A percentile compares a stretch with the other conserved stretches of the same genome.
These are phyloP conservation scores for Earliella scabrosa DNA, from an alignment of 1,284 basidiomycete genomes.

Conservation along the genomic window DNA sequence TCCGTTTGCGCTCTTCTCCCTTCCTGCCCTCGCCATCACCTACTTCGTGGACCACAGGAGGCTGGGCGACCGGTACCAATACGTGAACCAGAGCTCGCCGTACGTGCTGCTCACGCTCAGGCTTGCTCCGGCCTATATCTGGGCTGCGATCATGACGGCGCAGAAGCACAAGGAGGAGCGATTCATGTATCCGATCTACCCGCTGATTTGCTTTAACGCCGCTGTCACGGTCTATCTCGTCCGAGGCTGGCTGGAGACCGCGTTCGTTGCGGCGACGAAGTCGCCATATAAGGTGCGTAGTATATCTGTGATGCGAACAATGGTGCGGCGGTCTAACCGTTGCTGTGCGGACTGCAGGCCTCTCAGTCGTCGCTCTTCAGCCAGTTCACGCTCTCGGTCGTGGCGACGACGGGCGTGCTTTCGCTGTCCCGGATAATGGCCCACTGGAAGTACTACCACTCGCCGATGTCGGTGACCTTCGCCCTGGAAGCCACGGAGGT, in stretches of 20 bases:
- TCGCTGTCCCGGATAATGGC: conserved; percentile 84
- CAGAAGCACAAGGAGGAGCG: conserved; percentile 98
- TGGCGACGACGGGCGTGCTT: conserved; percentile 67
- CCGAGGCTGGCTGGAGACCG: conserved; percentile 85
- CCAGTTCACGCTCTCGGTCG: conserved; percentile 71
- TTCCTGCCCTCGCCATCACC: conserved; percentile 84
- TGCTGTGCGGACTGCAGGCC: conserved; percentile 54
- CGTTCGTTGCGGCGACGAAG: conserved; percentile 73
- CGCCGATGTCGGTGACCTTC: conserved; percentile 79
- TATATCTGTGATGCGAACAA: background rate
- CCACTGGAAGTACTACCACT: conserved; percentile 88
- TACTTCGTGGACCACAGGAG: conserved; percentile 78
- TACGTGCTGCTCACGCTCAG: conserved; percentile 79
- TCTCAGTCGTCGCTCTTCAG: conserved; percentile 79
- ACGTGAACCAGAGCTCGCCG: conserved; percentile 71
- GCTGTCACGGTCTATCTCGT: conserved; percentile 84
- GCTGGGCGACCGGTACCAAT: conserved; percentile 65
- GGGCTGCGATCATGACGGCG: conserved; percentile 77
- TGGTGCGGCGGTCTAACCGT: conserved; percentile 3
- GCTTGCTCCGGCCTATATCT: conserved; percentile 87
- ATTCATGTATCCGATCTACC: conserved; percentile 96
- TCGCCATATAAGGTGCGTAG: conserved; percentile 81
- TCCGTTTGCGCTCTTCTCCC: conserved; percentile 78
- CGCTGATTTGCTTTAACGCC: conserved; percentile 93
- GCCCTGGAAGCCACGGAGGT: conserved; percentile 82